Base-by-base conservation (phyloP, 768 basidiomycete genomes). In the Boletellus sp. region DNA sequence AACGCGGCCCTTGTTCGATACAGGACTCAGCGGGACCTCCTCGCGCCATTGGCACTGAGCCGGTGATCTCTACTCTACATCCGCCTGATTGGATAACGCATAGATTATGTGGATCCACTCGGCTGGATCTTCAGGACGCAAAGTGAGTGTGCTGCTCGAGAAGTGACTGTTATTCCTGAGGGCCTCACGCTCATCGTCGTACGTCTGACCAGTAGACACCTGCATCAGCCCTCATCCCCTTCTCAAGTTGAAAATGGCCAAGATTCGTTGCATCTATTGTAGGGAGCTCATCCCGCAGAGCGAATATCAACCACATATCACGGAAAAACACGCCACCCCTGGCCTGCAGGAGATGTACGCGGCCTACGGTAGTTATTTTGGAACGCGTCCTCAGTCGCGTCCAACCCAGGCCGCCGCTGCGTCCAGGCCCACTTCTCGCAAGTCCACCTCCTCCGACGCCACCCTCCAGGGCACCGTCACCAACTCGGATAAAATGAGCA, bases 251-350 rank as follows among this genome's bases (percentile, higher is more conserved):
- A 22, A n/a, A 13, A 62, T 59, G 58, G 11, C 20, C 24, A 44
- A 26, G 33, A 9, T 63, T 41, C 2, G 15, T 9, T 64, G 63
- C 35, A 0, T 1, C 33, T 56, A 58, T 33, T 65, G 63, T n/a
- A 17, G 47, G 0, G 35, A 38, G 26, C 11, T 11, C 31, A 8
- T 64, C 10, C 43, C 26, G 2, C 55, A 54, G 28, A 12, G 13
- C 31, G 24, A 50, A 4, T 46, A 46, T 34, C 53, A 56, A 47
- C 0, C 31, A 7, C 63, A 65, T n/a, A 20, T 52, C 0, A 38
- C 13, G 22, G 52, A 40, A n/a, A 55, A 28, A 9, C 63, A 62
- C 13, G 32, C 51, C 12, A 39, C 36, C 2, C 53, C 52, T 4
- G 48, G 42, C 32, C 41, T 38, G 6, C 47, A 52, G 20, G 60